Base-by-base conservation (phyloP, 768 basidiomycete species). In the Myochromella boudieri region DNA sequence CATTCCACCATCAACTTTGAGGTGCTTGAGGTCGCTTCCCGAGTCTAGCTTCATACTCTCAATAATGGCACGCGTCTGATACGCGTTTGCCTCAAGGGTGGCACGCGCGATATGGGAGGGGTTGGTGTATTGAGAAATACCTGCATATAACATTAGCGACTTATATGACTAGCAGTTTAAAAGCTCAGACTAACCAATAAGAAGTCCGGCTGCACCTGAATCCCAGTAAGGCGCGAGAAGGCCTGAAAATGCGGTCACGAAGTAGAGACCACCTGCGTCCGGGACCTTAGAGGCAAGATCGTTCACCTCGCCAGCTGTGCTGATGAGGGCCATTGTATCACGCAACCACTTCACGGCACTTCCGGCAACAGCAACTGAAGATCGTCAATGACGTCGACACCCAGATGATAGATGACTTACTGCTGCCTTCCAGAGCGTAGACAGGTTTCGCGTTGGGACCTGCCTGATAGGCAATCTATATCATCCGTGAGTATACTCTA, bases 1-100 rank as follows among this genome's bases (percentile, higher is more conserved):
- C 88, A 97, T 95, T 12, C 94, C 93, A n/a, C 97, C 97, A 64
- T 98, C 97, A 27, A 99, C 95, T 64, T 87, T 95, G 53, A 99
- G 82, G 56, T 87, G 78, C 60, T 86, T 84, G 44, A 97, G 76
- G 37, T 88, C 83, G 4, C 75, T 72, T 12, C 78, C 78, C n/a
- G 90, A 87, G 68, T 99, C 95, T 44, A 88, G 70, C 63, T 89
- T 85, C 88, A 99, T 99, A 60, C 90, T 87, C 64, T 97, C 93
- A 38, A 98, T 78, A 56, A 99, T 91, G 6, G 92, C 97, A 47
- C 89, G 82, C 10, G 95, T 97, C 68, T 97, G 95, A 74, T 86
- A 98, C 11, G 93, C 94, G 49, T 90, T 95, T 18, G 97, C 95
- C 67, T 98, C 97, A 42, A 98, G 78, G 5, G 94, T 92, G 18